Base-by-base conservation (phyloP, 1,139 yeast species). In the Yamadazyma trypodendri region DNA sequence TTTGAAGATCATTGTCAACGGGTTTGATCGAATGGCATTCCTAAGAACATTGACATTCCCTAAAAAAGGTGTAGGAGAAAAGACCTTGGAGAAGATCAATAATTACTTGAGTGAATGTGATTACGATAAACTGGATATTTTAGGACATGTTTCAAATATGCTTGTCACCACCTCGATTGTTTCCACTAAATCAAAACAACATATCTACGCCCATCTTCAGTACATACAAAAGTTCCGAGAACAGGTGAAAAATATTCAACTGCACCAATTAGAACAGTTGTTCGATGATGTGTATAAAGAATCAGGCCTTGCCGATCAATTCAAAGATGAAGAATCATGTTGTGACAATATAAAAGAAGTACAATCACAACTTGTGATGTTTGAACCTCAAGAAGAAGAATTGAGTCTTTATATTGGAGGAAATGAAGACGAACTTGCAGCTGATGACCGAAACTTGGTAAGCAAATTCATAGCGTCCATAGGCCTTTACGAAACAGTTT, bases 41-140 rank as follows among this genome's bases (percentile, higher is more conserved):
- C 45, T 76, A 18, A 63, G 87, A 28, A 71, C 84, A 0, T 49
- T 89, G 24, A 73, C 75, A 34, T 68, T 65, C 36, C 92, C 92
- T 0, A 69, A 79, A 24, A 63, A 84, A 39, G 92, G 95, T 0
- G 56, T 88, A n/a, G 97, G 97, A 0, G 72, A 68, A 2, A 75
- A 75, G 35, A 63, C 82, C 0, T 45, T 81, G 6, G 65, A 65
- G 1, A 58, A 54, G 10, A 56, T 81, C 10, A 38, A 27, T 23
- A 21, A 30, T 7, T 31, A 32, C 15, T 32, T 47, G 27, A 20
- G 24, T 9, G 11, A 11, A 5, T 27, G 39, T 35, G 41, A 43
- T 13, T 28, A 31, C 14, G 21, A 15, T 5, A n/a, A 15, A 2
- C 21, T 23, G 13, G 16, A 34, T 11, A 34, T 37, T 2, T 25